phyloP scores from a whole-genome alignment of 495 filamentous ascomycete species.

The Aspergillus homomorphus region DNA sequence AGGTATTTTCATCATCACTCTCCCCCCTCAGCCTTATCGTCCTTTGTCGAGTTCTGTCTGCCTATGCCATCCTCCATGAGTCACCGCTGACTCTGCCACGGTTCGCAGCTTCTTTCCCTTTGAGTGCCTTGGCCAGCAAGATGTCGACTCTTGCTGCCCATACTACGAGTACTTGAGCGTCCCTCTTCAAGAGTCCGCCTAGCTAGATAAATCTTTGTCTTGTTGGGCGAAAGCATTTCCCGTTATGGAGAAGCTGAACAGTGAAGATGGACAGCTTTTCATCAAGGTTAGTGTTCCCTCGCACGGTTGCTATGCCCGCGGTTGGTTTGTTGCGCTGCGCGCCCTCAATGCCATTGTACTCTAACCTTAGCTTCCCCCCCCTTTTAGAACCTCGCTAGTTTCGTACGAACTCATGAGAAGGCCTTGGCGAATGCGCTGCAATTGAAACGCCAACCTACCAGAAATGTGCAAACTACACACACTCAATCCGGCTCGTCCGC shows the following conservation, averaged over 20 bases:
- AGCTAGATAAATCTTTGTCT: constrained; percentile 21
- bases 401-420: constrained; percentile 96
- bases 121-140: constrained; percentile 30
- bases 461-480: constrained; percentile 59
- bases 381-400: constrained; percentile 81
- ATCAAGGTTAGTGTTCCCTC: constrained; percentile 62
- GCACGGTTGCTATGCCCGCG: neutral
- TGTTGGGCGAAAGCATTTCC: constrained; percentile 24
- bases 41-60: neutral
- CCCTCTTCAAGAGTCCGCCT: constrained; percentile 39
- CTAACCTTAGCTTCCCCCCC: constrained; percentile 8
- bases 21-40: neutral
- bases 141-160: constrained; percentile 35
- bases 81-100: constrained; percentile 8
- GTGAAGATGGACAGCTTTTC: constrained; percentile 87
- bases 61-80: neutral
- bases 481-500: constrained; percentile 48
- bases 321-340: neutral
- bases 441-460: constrained; percentile 63
- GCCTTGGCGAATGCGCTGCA: constrained; percentile 94
- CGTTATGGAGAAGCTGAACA: constrained; percentile 52
- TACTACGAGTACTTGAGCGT: constrained; percentile 34
- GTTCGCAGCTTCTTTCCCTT: constrained; percentile 12
- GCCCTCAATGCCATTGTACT: neutral
- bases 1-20: neutral